Evolutionary conservation across 495 filamentous ascomycete genomes (phyloP).

Genomic region (Annulohypoxylon maeteangense): DNA sequence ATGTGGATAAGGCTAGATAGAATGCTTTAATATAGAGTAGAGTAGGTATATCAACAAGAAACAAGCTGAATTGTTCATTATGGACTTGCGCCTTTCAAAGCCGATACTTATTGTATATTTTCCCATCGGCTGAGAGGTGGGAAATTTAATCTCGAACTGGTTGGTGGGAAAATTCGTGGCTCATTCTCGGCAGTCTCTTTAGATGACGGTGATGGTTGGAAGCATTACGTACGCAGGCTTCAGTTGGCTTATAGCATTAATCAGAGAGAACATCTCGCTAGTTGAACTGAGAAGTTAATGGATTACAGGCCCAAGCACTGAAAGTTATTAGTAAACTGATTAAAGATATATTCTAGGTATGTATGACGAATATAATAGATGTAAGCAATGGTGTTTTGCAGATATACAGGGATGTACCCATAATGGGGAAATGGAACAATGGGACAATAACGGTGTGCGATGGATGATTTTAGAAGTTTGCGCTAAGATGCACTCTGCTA

Average conservation of each 20-base stretch:
- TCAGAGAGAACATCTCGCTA: constrained; percentile 1
- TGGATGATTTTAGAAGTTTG: background rate
- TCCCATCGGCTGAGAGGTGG: background rate
- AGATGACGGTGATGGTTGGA: background rate
- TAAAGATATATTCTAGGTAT: no score
- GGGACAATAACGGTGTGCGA: background rate
- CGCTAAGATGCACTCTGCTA: constrained; percentile 12
- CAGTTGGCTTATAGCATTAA: constrained; percentile 18
- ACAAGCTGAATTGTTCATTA: background rate
- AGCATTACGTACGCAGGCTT: background rate
- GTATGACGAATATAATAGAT: background rate
- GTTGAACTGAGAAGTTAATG: background rate
- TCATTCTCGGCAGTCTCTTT: background rate
- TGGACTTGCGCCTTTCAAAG: background rate
- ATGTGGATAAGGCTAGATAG: background rate
- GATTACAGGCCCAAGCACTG: background rate
- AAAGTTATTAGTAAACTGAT: background rate
- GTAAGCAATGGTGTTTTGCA: background rate
- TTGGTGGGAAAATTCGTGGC: constrained; percentile 7
- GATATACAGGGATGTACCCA: background rate
- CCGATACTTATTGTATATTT: background rate
- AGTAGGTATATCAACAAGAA: background rate
- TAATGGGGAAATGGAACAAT: background rate
- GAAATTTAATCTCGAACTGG: background rate
- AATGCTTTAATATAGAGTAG: background rate